Base-by-base conservation (phyloP, 257 asterid genomes). In the Primulina tabacum region DNA sequence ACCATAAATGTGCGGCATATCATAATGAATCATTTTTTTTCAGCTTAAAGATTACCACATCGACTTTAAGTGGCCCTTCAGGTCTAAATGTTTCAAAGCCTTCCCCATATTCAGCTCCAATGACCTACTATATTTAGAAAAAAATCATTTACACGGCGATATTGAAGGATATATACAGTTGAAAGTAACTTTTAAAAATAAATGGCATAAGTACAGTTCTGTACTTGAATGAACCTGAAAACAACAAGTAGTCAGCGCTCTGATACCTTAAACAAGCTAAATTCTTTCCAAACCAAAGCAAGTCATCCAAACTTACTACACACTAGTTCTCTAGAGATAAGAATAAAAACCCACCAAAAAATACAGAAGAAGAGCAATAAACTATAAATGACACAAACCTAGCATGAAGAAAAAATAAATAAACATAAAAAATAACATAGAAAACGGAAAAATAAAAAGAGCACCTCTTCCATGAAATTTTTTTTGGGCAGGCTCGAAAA, bases 31-130 rank as follows among this genome's bases (percentile, higher is more conserved):
- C 56, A 16, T 16, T 16, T 20, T 50, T 50, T 50, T 16, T 50
- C 20, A 8, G 59, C 32, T 29, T 69, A 64, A 68, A 67, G 64
- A 84, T 72, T 76, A 93, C 99, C 92, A 93, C 99, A 37, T 93
- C 99, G 70, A 93, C 90, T 88, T 94, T 94, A 65, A 94, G 90
- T 20, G 88, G 96, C 50, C 97, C 97, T 71, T 91, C 91, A 3
- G 92, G 89, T 73, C 97, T 79, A 82, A 94, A 91, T 43, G 96
- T 91, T 87, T 91, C 97, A 67, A 94, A 94, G 38, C 97, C 99
- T 84, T 94, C 97, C 53, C 99, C 97, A 73, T 94, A 94, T 83
- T 94, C 99, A 69, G 99, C 97, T 74, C 97, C 99, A 79, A 90
- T 90, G n/a, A 84, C 96, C 99, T 93, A 79, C 14, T 50, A 47